phyloP scores from a whole-genome alignment of 2,329 filamentous ascomycete species.

The Colletotrichum sp. region DNA sequence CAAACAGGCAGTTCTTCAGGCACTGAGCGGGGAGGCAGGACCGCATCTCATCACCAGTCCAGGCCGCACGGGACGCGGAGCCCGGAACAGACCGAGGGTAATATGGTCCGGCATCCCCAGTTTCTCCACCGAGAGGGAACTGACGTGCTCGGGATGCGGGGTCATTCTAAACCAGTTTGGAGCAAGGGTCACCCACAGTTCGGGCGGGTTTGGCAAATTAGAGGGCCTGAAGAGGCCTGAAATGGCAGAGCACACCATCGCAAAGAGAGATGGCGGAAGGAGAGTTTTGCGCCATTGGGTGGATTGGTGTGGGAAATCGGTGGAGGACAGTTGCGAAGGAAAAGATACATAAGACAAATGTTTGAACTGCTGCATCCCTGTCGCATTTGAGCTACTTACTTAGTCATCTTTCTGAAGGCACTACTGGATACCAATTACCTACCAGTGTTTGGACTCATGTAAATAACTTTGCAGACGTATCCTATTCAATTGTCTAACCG shows the following conservation, averaged over 20 bases:
- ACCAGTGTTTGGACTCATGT: no score
- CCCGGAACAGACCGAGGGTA: conserved; percentile 7
- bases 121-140: neutral
- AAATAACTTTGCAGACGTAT: no score
- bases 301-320: no score
- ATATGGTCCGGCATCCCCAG: conserved; percentile 1
- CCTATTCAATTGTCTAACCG: no score
- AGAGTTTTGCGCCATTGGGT: neutral
- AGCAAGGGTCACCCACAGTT: neutral
- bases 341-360: no score
- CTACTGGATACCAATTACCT: no score
- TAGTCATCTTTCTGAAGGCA: no score
- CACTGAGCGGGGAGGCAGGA: neutral
- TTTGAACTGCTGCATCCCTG: no score
- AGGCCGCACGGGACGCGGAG: neutral
- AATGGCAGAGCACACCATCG: conserved; percentile 3
- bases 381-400: no score
- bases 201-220: neutral
- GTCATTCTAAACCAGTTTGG: neutral
- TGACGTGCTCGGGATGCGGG: conserved; percentile 12
- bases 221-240: neutral
- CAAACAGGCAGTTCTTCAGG: neutral
- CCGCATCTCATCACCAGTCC: neutral
- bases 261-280: neutral
- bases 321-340: no score